phyloP scores from a whole-genome alignment of 306 rosid species.

The Malus sylvestris region DNA sequence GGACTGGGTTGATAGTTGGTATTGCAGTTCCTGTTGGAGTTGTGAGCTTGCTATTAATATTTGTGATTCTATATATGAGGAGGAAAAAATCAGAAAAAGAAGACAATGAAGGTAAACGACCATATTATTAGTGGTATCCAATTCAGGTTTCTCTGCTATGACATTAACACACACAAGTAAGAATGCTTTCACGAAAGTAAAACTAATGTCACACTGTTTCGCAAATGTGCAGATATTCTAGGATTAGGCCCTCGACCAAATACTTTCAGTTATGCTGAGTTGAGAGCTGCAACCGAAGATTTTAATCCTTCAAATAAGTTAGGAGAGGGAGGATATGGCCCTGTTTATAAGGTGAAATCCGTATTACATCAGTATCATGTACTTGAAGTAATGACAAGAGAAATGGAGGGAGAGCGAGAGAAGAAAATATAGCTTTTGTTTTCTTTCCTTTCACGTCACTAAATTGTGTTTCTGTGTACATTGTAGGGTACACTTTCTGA shows the following conservation, averaged over 20 bases:
- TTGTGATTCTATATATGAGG: not conserved
- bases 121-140: not conserved
- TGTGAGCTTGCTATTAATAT: not conserved
- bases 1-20: slow-evolving; percentile 10
- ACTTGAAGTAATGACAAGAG: not conserved
- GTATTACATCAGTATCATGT: not conserved
- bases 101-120: slow-evolving; percentile 6
- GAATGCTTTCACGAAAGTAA: not conserved
- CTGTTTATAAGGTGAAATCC: slow-evolving; percentile 12
- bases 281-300: slow-evolving; percentile 20
- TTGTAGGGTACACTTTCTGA: slow-evolving; percentile 7
- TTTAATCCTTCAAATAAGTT: slow-evolving; percentile 22
- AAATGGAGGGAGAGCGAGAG: not conserved
- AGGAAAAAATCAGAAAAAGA: not conserved
- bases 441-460: too few species aligned
- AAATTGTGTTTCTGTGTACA: too few species aligned
- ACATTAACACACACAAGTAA: not conserved
- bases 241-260: slow-evolving; percentile 14
- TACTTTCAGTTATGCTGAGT: slow-evolving; percentile 20
- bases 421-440: too few species aligned
- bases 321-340: slow-evolving; percentile 33
- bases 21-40: not conserved
- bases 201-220: not conserved
- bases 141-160: not conserved
- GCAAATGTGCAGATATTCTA: slow-evolving; percentile 1